Conservation (phyloP, 495 filamentous ascomycete genomes). For the Aspergillus hancockii region DNA sequence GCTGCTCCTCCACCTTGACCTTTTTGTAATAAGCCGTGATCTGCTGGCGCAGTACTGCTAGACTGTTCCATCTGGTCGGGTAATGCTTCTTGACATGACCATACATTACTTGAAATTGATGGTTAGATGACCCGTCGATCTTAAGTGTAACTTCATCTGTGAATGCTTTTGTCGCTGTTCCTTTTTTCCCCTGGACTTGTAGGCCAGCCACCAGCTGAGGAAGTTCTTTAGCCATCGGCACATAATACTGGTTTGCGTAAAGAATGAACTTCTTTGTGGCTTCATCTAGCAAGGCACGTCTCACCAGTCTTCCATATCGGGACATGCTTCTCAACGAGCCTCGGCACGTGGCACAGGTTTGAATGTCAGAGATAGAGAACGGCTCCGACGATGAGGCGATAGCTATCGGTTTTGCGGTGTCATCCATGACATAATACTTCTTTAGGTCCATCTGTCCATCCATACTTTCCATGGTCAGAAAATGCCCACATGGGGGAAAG, state of each 20-base stretch:
- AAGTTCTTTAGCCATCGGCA: conserved; percentile 49
- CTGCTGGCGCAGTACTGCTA: conserved; percentile 39
- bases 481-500: conserved; percentile 66
- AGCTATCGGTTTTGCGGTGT: conserved; percentile 43
- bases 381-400: conserved; percentile 45
- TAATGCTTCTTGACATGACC: conserved; percentile 5
- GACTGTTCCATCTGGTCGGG: conserved; percentile 38
- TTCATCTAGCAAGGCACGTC: conserved; percentile 65
- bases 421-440: conserved; percentile 53
- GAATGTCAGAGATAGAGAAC: conserved; percentile 55
- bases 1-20: conserved; percentile 60
- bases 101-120: conserved; percentile 17
- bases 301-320: conserved; percentile 67
- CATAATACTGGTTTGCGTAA: conserved; percentile 48
- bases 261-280: conserved; percentile 66
- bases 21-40: conserved; percentile 44
- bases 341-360: conserved; percentile 64
- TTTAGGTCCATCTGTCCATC: conserved; percentile 66
- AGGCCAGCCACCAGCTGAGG: conserved; percentile 23
- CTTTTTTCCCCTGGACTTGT: conserved; percentile 3
- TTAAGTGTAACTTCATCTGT: conserved; percentile 19
- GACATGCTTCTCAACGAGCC: conserved; percentile 61
- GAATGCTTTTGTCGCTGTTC: conserved; percentile 13
- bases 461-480: conserved; percentile 61
- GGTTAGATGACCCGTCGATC: conserved; percentile 22